A percentile compares a stretch with the other conserved stretches of the same genome.
phyloP scores from a whole-genome alignment of 2,329 filamentous ascomycete genomes.

The Scedosporium minutisporum region DNA sequence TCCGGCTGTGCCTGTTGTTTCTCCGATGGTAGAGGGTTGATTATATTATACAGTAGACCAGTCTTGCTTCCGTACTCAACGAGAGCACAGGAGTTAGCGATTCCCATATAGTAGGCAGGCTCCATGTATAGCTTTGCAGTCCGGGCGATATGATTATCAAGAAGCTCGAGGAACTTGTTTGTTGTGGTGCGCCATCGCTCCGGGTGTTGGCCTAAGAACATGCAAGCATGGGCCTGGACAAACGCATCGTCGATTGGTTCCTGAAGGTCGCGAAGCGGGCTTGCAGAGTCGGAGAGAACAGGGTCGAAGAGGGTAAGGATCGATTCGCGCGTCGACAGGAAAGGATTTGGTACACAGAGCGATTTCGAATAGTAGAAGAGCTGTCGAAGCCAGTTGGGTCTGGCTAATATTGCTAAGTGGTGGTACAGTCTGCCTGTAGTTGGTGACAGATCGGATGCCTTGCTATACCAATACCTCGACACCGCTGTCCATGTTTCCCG shows the following conservation, averaged over 20 bases:
- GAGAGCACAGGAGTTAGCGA: conserved; percentile 1
- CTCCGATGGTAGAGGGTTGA: background rate
- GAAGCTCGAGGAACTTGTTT: conserved; percentile 37
- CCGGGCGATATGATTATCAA: conserved; percentile 49
- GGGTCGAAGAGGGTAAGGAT: conserved; percentile 62
- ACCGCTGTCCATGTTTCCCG: conserved; percentile 76
- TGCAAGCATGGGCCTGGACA: conserved; percentile 52
- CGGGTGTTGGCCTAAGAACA: conserved; percentile 44
- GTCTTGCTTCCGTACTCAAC: conserved; percentile 1
- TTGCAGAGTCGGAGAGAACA: conserved; percentile 31
- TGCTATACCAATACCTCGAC: conserved; percentile 73
- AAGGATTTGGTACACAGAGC: conserved; percentile 58
- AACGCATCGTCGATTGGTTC: conserved; percentile 44
- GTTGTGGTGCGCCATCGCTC: conserved; percentile 36
- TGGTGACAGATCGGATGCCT: conserved; percentile 68
- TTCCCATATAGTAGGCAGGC: conserved; percentile 40
- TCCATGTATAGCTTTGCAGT: conserved; percentile 42
- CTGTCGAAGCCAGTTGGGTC: conserved; percentile 61
- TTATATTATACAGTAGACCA: background rate
- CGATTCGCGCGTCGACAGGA: conserved; percentile 57
- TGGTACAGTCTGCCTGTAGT: conserved; percentile 75
- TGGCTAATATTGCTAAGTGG: conserved; percentile 70
- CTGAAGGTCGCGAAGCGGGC: conserved; percentile 19
- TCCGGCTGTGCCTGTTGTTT: background rate
- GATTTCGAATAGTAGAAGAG: conserved; percentile 64